These are phyloP conservation scores for Fomitopsis pulvina DNA, from an alignment of 768 basidiomycete genomes.

Conservation along the genomic window DNA sequence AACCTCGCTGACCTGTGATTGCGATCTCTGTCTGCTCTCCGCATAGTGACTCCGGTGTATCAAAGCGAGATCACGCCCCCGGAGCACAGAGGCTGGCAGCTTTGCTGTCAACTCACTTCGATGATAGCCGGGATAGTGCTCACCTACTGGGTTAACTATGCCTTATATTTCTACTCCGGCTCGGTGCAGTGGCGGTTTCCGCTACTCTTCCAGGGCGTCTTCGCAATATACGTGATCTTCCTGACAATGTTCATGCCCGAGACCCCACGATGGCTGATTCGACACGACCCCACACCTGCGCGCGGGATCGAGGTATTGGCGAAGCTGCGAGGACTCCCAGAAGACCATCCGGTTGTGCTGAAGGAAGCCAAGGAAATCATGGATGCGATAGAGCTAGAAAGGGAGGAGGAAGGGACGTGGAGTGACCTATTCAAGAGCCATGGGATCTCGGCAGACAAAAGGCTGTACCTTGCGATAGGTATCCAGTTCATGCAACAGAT, in stretches of 20 bases:
- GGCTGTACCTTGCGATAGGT: conserved; percentile 29
- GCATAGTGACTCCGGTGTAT: conserved; percentile 1
- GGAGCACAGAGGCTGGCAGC: conserved; percentile 1
- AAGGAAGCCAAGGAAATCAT: conserved; percentile 31
- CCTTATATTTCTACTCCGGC: conserved; percentile 30
- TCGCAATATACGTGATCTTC: conserved; percentile 31
- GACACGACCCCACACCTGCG: conserved; percentile 30
- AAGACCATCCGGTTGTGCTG: conserved; percentile 29
- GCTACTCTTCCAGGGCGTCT: conserved; percentile 31
- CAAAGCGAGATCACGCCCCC: conserved; percentile 1
- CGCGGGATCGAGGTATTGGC: conserved; percentile 24
- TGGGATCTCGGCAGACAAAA: conserved; percentile 30
- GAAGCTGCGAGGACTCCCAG: conserved; percentile 18
- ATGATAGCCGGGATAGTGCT: not conserved
- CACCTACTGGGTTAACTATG: conserved; percentile 36
- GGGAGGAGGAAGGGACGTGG: conserved; percentile 25
- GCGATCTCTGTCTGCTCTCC: not conserved
- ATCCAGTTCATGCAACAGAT: conserved; percentile 38
- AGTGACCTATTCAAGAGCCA: conserved; percentile 26
- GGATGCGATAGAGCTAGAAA: conserved; percentile 29
- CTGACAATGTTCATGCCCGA: conserved; percentile 31
- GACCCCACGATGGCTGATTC: conserved; percentile 35
- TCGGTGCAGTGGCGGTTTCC: conserved; percentile 19
- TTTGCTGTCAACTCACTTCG: conserved; percentile 1
- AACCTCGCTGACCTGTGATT: not conserved